Conservation (phyloP, 495 filamentous ascomycete species). For the Evernia prunastri region DNA sequence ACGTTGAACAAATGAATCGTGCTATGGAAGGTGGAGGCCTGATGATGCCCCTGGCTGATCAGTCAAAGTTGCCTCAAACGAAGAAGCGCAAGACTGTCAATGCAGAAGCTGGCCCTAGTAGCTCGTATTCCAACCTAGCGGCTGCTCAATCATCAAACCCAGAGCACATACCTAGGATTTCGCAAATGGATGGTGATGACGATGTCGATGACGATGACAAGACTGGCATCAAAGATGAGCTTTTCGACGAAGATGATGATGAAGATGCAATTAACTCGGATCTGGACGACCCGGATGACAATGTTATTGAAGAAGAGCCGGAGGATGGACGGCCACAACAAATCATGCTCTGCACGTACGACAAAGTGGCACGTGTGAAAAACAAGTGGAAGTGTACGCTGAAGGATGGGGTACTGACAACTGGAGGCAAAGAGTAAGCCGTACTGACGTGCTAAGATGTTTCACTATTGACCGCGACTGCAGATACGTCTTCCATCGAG, state of each 20-base stretch:
- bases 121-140: conserved; percentile 13
- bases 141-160: conserved; percentile 1
- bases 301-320: conserved; percentile 65
- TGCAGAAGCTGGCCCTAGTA: conserved; percentile 22
- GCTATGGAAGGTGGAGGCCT: conserved; percentile 75
- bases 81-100: conserved; percentile 29
- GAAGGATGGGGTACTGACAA: conserved; percentile 91
- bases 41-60: conserved; percentile 57
- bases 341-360: conserved; percentile 97
- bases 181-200: conserved; percentile 60
- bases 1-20: conserved; percentile 60
- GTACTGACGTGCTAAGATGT: not conserved
- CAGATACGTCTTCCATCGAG: conserved; percentile 95
- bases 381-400: conserved; percentile 99
- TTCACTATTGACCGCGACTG: conserved; percentile 24
- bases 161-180: conserved; percentile 1
- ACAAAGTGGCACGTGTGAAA: conserved; percentile 98
- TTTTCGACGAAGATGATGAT: conserved; percentile 38
- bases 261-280: conserved; percentile 99
- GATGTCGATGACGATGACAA: conserved; percentile 44
- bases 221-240: conserved; percentile 47
- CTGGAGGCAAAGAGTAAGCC: conserved; percentile 72
- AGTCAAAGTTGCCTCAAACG: conserved; percentile 24
- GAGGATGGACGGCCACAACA: conserved; percentile 73
- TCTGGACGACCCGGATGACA: conserved; percentile 89